phyloP scores from a whole-genome alignment of 805 yeast species.

The Suhomyces sp. region DNA sequence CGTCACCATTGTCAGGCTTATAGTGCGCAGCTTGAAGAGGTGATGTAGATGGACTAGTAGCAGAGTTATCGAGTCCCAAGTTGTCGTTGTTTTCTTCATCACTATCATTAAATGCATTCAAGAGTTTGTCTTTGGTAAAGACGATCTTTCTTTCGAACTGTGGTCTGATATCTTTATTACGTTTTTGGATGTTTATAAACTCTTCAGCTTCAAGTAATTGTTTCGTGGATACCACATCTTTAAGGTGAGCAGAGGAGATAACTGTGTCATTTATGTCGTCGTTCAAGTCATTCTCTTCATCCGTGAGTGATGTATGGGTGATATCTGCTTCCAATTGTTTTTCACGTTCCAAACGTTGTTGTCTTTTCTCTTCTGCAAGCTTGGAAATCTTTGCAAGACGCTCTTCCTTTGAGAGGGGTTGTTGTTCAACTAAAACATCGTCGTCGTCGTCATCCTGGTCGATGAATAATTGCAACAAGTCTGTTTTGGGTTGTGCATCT shows the following conservation, averaged over 20 bases:
- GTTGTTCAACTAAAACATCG: slow-evolving; percentile 1
- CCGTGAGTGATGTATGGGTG: slow-evolving; percentile 32
- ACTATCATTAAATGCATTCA: slow-evolving; percentile 33
- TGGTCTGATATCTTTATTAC: slow-evolving; percentile 32
- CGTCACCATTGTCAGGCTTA: slow-evolving; percentile 1
- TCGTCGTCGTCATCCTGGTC: slow-evolving; percentile 6
- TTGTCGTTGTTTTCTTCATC: slow-evolving; percentile 17
- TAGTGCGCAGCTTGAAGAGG: slow-evolving; percentile 17
- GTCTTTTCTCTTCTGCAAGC: slow-evolving; percentile 20
- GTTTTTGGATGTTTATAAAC: slow-evolving; percentile 34
- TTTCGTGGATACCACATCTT: slow-evolving; percentile 19
- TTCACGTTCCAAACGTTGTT: slow-evolving; percentile 16
- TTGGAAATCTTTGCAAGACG: slow-evolving; percentile 16
- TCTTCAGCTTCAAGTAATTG: slow-evolving; percentile 33
- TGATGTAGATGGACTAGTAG: slow-evolving; percentile 35
- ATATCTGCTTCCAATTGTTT: slow-evolving; percentile 33
- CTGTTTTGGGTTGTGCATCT: background rate
- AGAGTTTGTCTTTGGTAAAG: slow-evolving; percentile 31
- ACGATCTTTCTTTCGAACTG: slow-evolving; percentile 22
- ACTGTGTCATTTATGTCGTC: slow-evolving; percentile 23
- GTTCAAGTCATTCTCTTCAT: slow-evolving; percentile 39
- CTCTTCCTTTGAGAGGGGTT: slow-evolving; percentile 15
- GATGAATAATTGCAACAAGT: slow-evolving; percentile 1
- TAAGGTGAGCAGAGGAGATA: slow-evolving; percentile 15
- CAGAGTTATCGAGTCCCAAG: slow-evolving; percentile 7